These are phyloP conservation scores for Laburnicola sp. DNA, from an alignment of 2,329 filamentous ascomycete species.

Conservation along the genomic window DNA sequence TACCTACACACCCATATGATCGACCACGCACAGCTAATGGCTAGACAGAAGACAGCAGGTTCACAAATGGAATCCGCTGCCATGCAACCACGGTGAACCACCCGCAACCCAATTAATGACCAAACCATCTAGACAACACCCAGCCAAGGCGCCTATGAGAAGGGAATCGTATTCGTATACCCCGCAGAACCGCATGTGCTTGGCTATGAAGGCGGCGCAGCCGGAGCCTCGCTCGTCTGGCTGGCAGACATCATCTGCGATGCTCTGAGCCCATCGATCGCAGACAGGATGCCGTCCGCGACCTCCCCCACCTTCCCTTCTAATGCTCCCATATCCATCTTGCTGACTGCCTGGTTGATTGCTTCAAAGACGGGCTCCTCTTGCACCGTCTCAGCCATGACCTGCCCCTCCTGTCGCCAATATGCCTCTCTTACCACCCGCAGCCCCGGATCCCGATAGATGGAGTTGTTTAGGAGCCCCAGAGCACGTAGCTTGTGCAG, in stretches of 20 bases:
- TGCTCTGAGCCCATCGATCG: conserved; percentile 32
- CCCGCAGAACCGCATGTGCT: too few relatives aligned
- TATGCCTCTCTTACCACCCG: conserved; percentile 69
- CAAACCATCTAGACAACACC: too few relatives aligned
- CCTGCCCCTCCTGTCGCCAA: conserved; percentile 75
- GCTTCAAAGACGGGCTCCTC: conserved; percentile 74
- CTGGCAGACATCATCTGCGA: conserved; percentile 8
- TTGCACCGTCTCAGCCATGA: conserved; percentile 77
- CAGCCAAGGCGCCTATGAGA: too few relatives aligned
- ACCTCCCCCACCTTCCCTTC: conserved; percentile 63
- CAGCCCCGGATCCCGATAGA: conserved; percentile 71
- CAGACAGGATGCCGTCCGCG: conserved; percentile 40
- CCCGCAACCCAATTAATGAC: too few relatives aligned
- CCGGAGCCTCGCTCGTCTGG: neutral
- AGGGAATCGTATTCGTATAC: too few relatives aligned
- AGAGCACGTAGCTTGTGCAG: conserved; percentile 71
- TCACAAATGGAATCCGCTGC: too few relatives aligned
- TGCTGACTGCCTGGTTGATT: conserved; percentile 67
- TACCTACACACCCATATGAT: too few relatives aligned
- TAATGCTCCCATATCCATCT: conserved; percentile 65
- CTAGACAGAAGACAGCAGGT: too few relatives aligned
- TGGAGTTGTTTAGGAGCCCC: conserved; percentile 78
- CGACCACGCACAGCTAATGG: too few relatives aligned
- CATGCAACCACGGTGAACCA: too few relatives aligned
- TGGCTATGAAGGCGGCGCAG: neutral